phyloP scores from a whole-genome alignment of 345 rosid genomes.

The Boechera retrofracta region DNA sequence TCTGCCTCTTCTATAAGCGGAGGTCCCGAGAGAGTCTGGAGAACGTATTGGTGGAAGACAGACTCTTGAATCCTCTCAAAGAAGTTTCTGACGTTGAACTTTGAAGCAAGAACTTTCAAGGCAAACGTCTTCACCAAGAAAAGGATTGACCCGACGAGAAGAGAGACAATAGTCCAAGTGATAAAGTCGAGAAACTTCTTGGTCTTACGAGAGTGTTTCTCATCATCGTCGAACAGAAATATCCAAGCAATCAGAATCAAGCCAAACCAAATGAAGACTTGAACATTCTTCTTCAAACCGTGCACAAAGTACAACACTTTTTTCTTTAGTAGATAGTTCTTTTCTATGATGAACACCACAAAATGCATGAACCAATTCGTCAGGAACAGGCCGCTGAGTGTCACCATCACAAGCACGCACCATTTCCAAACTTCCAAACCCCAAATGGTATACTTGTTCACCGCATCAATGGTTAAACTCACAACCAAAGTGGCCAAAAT shows the following conservation, averaged over 20 bases:
- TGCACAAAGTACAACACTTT: constrained; percentile 91
- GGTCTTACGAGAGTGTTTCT: constrained; percentile 50
- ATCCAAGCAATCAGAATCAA: constrained; percentile 72
- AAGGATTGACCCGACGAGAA: constrained; percentile 66
- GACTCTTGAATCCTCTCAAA: constrained; percentile 95
- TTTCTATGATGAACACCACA: constrained; percentile 76
- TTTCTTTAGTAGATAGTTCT: constrained; percentile 68
- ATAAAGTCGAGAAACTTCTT: constrained; percentile 52
- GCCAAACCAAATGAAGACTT: constrained; percentile 77
- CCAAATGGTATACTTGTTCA: constrained; percentile 52
- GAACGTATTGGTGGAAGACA: constrained; percentile 77
- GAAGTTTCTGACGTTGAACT: constrained; percentile 76
- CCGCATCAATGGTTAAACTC: constrained; percentile 55
- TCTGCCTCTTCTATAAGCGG: constrained; percentile 76
- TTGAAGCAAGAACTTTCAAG: constrained; percentile 82
- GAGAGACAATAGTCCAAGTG: constrained; percentile 66
- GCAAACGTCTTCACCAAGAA: constrained; percentile 74
- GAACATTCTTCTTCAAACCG: constrained; percentile 87
- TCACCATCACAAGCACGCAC: constrained; percentile 79
- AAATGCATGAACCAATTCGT: constrained; percentile 83
- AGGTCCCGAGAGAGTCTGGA: constrained; percentile 77
- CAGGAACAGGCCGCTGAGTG: constrained; percentile 69
- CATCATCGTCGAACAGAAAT: constrained; percentile 57
- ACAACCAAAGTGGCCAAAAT: constrained; percentile 57
- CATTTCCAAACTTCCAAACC: constrained; percentile 80